Evolutionary conservation across 2,329 filamentous ascomycete genomes (phyloP).

Genomic region (Lomentospora prolificans): DNA sequence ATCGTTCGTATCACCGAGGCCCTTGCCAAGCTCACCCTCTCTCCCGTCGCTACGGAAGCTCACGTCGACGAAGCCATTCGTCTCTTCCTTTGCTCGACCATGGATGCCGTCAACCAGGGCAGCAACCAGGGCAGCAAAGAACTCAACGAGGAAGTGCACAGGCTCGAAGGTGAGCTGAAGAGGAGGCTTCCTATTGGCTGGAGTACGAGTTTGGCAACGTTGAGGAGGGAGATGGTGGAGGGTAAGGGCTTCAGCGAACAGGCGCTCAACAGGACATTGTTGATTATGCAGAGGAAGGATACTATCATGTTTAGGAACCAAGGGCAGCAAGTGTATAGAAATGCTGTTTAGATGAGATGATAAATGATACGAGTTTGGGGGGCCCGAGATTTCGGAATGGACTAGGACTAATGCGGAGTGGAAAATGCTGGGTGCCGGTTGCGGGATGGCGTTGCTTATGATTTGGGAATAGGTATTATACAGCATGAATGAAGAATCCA

Average conservation of each 20-base stretch:
- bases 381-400: too few species aligned
- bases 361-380: too few species aligned
- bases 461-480: too few species aligned
- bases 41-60: slow-evolving; percentile 74
- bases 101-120: slow-evolving; percentile 94
- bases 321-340: slow-evolving; percentile 64
- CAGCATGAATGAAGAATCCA: too few species aligned
- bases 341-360: slow-evolving; percentile 46
- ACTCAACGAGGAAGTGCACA: slow-evolving; percentile 78
- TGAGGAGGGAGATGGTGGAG: slow-evolving; percentile 86
- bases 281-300: slow-evolving; percentile 78
- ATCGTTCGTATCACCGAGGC: slow-evolving; percentile 97
- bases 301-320: slow-evolving; percentile 75
- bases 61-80: slow-evolving; percentile 98
- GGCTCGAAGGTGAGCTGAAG: slow-evolving; percentile 82
- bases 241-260: slow-evolving; percentile 84
- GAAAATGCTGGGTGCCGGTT: too few species aligned
- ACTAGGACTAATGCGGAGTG: too few species aligned
- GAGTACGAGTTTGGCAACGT: slow-evolving; percentile 80
- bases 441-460: too few species aligned
- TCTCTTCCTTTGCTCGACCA: slow-evolving; percentile 89
- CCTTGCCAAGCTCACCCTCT: slow-evolving; percentile 81
- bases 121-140: slow-evolving; percentile 76
- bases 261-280: slow-evolving; percentile 71
- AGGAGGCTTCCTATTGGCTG: slow-evolving; percentile 86